Evolutionary conservation across 805 yeast species (phyloP), one percentile per base, ranked within the genome.

Genomic region (Lipomyces kockii): DNA sequence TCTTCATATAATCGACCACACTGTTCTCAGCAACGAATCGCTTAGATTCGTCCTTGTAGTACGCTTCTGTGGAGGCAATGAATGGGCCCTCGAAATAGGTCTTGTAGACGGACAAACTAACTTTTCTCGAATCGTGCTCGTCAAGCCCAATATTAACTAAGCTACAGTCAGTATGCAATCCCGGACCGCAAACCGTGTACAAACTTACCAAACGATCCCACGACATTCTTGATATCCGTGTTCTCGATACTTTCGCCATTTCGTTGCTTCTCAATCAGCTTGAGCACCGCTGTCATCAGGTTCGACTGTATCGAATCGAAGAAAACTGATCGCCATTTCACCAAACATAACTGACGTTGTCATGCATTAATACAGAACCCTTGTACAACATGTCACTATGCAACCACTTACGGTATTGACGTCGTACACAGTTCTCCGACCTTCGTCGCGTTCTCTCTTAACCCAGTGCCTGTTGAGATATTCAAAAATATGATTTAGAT

Each of bases 381-480:
- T 43, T 8, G 22, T 17, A n/a, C 49, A 37, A 7, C 43, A 8
- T 17, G 20, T 34, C 57, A 53, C 39, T 5, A 8, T 54, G 57
- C 37, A 29, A 29, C 20, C 37, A 58, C 72, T 25, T 58, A 69
- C 82, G 3, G 97, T 92, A 76, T 92, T 89, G 27, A 96, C 96
- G 78, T 95, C 99, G 78, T 87, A 92, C 58, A 95, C 88, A 75
- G 91, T 92, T 71, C 92, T 85, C 74, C 91, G 86, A 20, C 98
- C 98, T 77, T 94, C 98, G 55, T 92, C 89, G 75, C 98, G 85
- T 79, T 94, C 98, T 76, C 96, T 93, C 73, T 90, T 90, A 56
- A 96, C 97, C 99, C 99, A 95, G 79, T 94, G 95, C 69, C 98
- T 85, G 79, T 95, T 95, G 85, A 95, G 87, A 79, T 95, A 95